phyloP scores from a whole-genome alignment of 2,329 filamentous ascomycete genomes.

The Microdochium bolleyi region DNA sequence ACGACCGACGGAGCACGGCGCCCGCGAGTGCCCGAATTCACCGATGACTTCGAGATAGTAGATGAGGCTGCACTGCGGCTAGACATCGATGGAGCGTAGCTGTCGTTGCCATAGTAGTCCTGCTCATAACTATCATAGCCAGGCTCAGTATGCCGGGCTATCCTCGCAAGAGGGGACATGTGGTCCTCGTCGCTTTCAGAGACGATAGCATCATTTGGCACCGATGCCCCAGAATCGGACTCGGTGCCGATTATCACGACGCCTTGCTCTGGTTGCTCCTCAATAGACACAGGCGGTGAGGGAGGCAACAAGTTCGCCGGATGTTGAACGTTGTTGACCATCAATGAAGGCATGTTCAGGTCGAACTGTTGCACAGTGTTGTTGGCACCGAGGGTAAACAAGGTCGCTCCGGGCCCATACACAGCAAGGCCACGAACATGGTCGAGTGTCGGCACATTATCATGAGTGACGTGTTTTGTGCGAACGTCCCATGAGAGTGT shows the following conservation, averaged over 20 bases:
- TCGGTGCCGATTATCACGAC: conserved; percentile 43
- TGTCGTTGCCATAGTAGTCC: conserved; percentile 57
- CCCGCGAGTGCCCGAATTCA: conserved; percentile 42
- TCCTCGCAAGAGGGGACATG: conserved; percentile 66
- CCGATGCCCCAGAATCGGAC: conserved; percentile 37
- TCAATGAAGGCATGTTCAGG: conserved; percentile 69
- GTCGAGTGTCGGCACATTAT: conserved; percentile 77
- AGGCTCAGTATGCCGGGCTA: conserved; percentile 60
- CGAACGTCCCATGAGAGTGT: conserved; percentile 94
- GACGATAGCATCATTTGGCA: conserved; percentile 49
- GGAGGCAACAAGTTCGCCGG: conserved; percentile 70
- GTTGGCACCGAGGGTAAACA: conserved; percentile 85
- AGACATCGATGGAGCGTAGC: conserved; percentile 44
- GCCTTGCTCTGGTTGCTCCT: conserved; percentile 54
- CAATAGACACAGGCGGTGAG: conserved; percentile 73
- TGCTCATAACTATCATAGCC: conserved; percentile 49
- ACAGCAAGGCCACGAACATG: conserved; percentile 75
- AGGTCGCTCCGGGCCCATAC: conserved; percentile 80
- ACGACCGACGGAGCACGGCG: conserved; percentile 40
- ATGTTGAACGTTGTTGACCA: conserved; percentile 86
- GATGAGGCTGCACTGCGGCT: conserved; percentile 53
- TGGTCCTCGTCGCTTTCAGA: conserved; percentile 72
- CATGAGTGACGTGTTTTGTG: conserved; percentile 93
- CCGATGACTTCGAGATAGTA: conserved; percentile 44
- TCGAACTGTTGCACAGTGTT: conserved; percentile 94